These are phyloP conservation scores for Picea sitchensis DNA, from an alignment of 75 land plant species.

Conservation along the genomic window DNA sequence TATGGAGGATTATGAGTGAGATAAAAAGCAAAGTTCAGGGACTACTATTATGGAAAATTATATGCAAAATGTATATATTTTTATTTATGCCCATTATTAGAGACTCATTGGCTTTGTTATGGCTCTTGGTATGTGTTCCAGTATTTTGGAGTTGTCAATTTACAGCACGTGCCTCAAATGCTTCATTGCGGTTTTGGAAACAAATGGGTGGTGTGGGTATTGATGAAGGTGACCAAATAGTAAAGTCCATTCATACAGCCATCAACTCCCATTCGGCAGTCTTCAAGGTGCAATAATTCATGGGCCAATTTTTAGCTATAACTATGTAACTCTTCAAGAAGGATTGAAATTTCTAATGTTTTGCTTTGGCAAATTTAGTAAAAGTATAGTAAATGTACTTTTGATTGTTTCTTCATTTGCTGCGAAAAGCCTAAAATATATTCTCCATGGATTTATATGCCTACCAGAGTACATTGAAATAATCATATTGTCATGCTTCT, in stretches of 20 bases:
- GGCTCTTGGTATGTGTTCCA: constrained; percentile 16
- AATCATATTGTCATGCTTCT: background rate
- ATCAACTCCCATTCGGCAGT: constrained; percentile 71
- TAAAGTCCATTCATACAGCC: constrained; percentile 63
- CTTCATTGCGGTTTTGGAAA: constrained; percentile 65
- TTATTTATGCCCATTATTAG: background rate
- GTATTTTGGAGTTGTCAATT: constrained; percentile 91
- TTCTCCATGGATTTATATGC: background rate
- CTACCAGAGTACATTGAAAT: background rate
- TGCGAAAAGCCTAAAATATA: background rate
- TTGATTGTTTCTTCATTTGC: background rate
- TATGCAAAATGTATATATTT: background rate
- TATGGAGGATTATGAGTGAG: background rate
- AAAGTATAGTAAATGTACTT: background rate
- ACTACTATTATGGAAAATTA: background rate
- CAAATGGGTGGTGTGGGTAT: constrained; percentile 73
- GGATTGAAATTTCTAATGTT: background rate
- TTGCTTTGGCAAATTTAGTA: background rate
- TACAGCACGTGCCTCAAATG: constrained; percentile 69
- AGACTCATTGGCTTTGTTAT: background rate
- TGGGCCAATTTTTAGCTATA: background rate
- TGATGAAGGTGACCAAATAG: constrained; percentile 61
- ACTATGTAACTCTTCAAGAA: background rate
- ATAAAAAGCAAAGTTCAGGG: background rate
- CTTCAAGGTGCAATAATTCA: constrained; percentile 47